A percentile compares a stretch with the other conserved stretches of the same genome.
Evolutionary conservation across 2,329 filamentous ascomycete species (phyloP).

Genomic region (Fusarium heterosporum): DNA sequence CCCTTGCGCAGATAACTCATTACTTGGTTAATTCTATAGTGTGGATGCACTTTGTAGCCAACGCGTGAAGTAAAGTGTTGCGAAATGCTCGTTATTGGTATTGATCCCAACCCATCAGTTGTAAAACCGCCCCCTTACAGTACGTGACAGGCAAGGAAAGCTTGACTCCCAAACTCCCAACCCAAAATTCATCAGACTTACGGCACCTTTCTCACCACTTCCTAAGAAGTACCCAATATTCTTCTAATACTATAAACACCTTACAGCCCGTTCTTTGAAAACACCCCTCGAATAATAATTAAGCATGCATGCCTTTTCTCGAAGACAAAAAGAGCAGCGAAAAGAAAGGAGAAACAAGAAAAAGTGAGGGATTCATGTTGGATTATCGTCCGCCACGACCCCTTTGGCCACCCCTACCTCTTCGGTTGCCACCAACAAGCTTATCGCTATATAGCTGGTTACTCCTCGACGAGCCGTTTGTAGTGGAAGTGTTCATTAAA

Average conservation of each 20-base stretch:
- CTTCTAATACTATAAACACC: constrained; percentile 29
- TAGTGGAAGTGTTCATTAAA: constrained; percentile 52
- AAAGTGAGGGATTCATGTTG: not conserved
- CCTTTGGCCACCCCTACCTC: constrained; percentile 46
- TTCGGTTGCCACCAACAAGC: constrained; percentile 50
- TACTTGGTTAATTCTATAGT: not conserved
- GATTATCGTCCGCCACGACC: constrained; percentile 42
- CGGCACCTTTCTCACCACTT: constrained; percentile 1
- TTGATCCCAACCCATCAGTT: constrained; percentile 1
- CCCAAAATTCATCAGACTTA: constrained; percentile 5
- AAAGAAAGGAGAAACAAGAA: not conserved
- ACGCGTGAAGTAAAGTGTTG: not conserved
- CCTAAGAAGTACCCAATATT: constrained; percentile 3
- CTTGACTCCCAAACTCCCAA: constrained; percentile 38
- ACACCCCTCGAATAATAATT: not conserved
- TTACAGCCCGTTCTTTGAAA: not conserved
- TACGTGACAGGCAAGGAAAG: constrained; percentile 8
- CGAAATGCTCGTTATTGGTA: not conserved
- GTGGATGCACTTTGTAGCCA: not conserved
- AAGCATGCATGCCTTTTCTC: not conserved
- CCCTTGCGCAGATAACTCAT: constrained; percentile 1
- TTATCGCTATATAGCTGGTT: constrained; percentile 66
- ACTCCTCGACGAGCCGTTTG: constrained; percentile 42
- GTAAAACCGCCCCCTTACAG: not conserved
- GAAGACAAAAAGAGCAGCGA: not conserved